These are phyloP conservation scores for Saccharomyces eubayanus DNA, from an alignment of 805 yeast species.

Conservation along the genomic window DNA sequence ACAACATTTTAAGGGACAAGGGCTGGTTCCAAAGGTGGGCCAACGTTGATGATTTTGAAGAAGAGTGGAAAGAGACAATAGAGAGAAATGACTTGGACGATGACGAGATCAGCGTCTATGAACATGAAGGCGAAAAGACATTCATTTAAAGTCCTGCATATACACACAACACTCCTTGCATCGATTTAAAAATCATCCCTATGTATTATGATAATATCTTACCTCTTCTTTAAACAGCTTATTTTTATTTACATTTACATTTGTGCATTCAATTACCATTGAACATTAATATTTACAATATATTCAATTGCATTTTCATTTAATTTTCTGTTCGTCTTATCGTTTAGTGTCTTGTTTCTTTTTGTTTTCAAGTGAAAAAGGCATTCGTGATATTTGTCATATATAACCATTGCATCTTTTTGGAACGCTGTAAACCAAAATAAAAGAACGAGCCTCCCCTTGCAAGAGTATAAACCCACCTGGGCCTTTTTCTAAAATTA, in stretches of 20 bases:
- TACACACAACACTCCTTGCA: neutral
- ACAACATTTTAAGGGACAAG: constrained; percentile 37
- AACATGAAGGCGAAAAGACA: constrained; percentile 1
- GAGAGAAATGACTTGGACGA: constrained; percentile 1
- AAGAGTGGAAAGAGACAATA: constrained; percentile 16
- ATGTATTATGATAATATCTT: neutral
- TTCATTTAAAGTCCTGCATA: neutral
- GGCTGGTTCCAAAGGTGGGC: constrained; percentile 57
- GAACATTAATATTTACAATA: neutral
- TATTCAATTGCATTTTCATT: neutral
- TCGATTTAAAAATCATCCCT: neutral
- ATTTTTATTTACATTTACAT: neutral
- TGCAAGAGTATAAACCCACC: neutral
- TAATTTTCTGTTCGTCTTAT: neutral
- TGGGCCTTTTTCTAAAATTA: neutral
- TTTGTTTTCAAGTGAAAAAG: neutral
- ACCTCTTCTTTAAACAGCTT: neutral
- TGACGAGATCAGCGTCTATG: constrained; percentile 3
- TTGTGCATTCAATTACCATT: neutral
- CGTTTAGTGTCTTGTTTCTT: neutral
- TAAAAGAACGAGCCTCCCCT: neutral
- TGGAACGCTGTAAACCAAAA: neutral
- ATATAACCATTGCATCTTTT: neutral
- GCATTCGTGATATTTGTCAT: neutral
- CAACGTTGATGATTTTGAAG: constrained; percentile 57